A percentile compares a stretch with the other conserved stretches of the same genome.
Evolutionary conservation across 306 rosid species (phyloP).

Genomic region (Hippophae gyantsensis): DNA sequence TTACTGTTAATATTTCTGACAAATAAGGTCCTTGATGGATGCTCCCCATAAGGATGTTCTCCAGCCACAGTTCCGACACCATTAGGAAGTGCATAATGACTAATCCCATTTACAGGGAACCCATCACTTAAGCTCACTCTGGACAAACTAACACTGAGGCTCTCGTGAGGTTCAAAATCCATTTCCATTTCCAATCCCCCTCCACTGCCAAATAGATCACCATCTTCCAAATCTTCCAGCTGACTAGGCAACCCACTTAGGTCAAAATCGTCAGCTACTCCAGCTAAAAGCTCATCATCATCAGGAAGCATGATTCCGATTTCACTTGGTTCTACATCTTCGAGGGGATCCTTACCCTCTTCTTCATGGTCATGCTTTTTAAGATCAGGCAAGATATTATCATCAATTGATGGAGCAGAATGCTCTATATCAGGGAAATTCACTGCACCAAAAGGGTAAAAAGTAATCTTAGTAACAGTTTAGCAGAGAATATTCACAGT

Average conservation of each 20-base stretch:
- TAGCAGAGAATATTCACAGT: neutral
- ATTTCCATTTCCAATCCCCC: conserved; percentile 87
- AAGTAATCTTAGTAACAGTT: conserved; percentile 17
- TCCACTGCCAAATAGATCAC: conserved; percentile 77
- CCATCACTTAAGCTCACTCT: conserved; percentile 53
- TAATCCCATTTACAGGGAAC: conserved; percentile 44
- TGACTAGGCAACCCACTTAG: conserved; percentile 76
- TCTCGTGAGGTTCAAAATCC: conserved; percentile 68
- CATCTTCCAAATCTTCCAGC: conserved; percentile 80
- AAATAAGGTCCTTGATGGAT: conserved; percentile 89
- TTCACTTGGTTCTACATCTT: conserved; percentile 37
- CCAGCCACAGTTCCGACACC: conserved; percentile 82
- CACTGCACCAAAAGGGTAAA: conserved; percentile 38
- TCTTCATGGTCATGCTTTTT: conserved; percentile 32
- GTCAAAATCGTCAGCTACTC: conserved; percentile 80
- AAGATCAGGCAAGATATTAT: conserved; percentile 28
- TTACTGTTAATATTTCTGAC: conserved; percentile 89
- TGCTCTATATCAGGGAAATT: conserved; percentile 39
- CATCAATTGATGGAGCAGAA: conserved; percentile 39
- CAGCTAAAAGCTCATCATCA: conserved; percentile 83
- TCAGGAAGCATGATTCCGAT: conserved; percentile 67
- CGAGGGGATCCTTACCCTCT: conserved; percentile 42
- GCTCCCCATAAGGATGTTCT: conserved; percentile 95
- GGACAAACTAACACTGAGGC: conserved; percentile 46
- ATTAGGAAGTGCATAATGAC: conserved; percentile 53